Evolutionary conservation across 202 grass and related monocot genomes (phyloP), one percentile per base, ranked within the genome.

Genomic region (Schoenoplectus triqueter): DNA sequence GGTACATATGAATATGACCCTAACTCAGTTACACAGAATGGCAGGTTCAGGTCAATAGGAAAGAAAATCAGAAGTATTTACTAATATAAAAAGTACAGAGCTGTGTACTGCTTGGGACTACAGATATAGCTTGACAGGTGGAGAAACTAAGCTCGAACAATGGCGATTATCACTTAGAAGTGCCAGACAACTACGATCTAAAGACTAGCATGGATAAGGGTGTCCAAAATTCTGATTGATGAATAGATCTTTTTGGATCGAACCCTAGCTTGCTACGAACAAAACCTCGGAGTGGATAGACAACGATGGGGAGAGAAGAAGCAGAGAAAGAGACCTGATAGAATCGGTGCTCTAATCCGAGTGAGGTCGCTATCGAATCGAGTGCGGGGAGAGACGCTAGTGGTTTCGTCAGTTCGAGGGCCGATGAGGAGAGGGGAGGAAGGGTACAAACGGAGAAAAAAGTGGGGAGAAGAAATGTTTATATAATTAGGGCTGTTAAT

Each of bases 231-330:
- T 81, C 62, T 65, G 42, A 81, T 81, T 18, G 44, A 1, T 18
- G 56, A 42, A 46, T 64, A 81, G 78, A 81, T 81, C 78, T 47
- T 81, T 81, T 41, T 15, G 56, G 78, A 81, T 81, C 78, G 78
- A 81, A 81, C 57, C 78, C 78, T 81, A 81, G 78, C 60, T 81
- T 57, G 62, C 40, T 48, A 0, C 39, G 31, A 65, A 48, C n/a
- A 44, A 65, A 64, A 64, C 56, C 41, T 44, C 3, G 15, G 44
- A 66, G 78, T 14, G 21, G 56, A 66, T 40, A 61, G 52, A 80
- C 21, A 49, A 47, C 47, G 14, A 66, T 40, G 59, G 20, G 5
- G 51, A 15, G 50, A 60, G 3, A 65, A 20, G 49, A 47, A 66
- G 17, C 31, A 81, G 31, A 10, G 39, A 18, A 42, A 73, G 8